Percentiles rank a stretch among this genome's conserved stretches.
phyloP scores from a whole-genome alignment of 75 land plant species.

The Selaginella tamariscina region DNA sequence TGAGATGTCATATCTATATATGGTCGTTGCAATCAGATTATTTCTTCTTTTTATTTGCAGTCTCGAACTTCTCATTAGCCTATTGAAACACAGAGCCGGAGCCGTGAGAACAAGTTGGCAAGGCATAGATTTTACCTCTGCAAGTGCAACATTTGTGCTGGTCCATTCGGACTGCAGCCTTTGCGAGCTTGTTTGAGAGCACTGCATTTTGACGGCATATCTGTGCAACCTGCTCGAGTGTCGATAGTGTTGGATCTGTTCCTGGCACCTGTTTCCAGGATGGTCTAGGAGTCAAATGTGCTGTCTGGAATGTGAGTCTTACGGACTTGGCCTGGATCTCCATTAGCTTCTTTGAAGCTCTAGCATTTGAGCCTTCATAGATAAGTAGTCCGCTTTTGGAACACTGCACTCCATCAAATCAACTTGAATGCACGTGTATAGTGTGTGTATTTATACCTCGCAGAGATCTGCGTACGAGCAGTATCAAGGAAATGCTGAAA shows the following conservation, averaged over 20 bases:
- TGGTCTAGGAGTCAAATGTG: not conserved
- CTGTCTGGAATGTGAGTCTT: not conserved
- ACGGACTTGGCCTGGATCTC: not conserved
- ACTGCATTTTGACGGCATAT: not conserved
- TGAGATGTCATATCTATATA: too few relatives aligned
- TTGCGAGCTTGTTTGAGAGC: not conserved
- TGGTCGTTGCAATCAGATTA: not conserved
- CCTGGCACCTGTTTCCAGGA: not conserved
- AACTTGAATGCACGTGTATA: not conserved
- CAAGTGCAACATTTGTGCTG: not conserved
- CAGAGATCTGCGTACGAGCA: not conserved
- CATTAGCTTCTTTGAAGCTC: not conserved
- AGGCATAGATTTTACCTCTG: not conserved
- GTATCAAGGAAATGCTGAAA: not conserved
- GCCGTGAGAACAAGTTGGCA: too few relatives aligned
- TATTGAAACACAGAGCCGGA: too few relatives aligned
- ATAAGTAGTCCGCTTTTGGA: not conserved
- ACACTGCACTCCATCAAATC: not conserved
- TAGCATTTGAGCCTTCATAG: not conserved
- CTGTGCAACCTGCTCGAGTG: not conserved
- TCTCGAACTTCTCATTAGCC: not conserved
- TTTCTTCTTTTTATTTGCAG: not conserved
- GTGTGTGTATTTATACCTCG: not conserved
- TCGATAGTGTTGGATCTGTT: not conserved
- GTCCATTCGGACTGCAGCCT: not conserved